Base-by-base conservation (phyloP, 2,329 filamentous ascomycete genomes). In the Meredithiella fracta region DNA sequence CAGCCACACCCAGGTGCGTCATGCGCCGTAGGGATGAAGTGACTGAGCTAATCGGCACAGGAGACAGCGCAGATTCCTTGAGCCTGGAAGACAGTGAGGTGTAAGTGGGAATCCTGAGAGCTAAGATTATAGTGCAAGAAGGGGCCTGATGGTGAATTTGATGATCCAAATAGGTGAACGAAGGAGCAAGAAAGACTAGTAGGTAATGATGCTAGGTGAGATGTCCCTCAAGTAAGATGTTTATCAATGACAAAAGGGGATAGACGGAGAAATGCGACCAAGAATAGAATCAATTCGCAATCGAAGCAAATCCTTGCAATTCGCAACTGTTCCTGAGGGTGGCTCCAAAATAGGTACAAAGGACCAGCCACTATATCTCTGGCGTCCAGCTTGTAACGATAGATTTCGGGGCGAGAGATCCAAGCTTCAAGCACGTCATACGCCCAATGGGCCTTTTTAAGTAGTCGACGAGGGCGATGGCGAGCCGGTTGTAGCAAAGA, bases 381-480 rank as follows among this genome's bases (percentile, higher is more conserved):
- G 20, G 29, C 11, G n/a, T 38, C 2, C n/a, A 17, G 40, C 5
- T 11, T 23, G 22, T 29, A 50, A 22, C 44, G 23, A 50, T 25
- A 55, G 20, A 38, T 9, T 17, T 37, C 26, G 9, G 22, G 29
- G 54, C 11, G 17, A 51, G 26, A 7, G 44, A 54, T 58, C 56
- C 51, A 58, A 55, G 52, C 56, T 52, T 31, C 20, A 29, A 58
- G 56, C 56, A 58, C 56, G 56, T 58, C 56, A 58, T 54, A 47
- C 23, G 47, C 54, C 54, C 37, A 17, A 14, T 54, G 25, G 3
- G n/a, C 4, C 40, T 44, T 7, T 44, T 8, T 44, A n/a, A 44
- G 15, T 8, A n/a, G 17, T n/a, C 1, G 40, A n/a, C 15, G 8
- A 44, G 15, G 14, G 20, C 40, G 17, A 22, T 44, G 40, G 40